Base-by-base conservation (phyloP, 257 asterid species). In the Solanum medicagineum region DNA sequence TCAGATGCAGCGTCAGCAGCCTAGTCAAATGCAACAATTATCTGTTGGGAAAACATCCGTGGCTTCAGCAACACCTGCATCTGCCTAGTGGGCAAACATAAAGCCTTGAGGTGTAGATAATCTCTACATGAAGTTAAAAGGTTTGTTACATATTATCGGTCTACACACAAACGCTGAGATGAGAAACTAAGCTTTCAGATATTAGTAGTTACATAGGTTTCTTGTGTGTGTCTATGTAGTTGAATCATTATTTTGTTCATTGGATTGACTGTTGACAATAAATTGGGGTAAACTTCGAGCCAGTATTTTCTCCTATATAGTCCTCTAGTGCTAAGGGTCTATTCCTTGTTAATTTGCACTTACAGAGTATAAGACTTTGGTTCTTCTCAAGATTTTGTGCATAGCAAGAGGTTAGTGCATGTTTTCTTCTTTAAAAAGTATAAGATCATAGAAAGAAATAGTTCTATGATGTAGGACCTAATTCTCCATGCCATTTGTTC, bases 1-100 rank as follows among this genome's bases (percentile, higher is more conserved):
- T 80, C 90, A 84, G 70, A 59, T 84, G 91, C 93, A 93, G 85
- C 86, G 63, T 15, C 91, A 86, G 57, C 94, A 92, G 80, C 90
- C 91, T 45, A 87, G 85, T 66, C 93, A 91, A 88, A 85, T 71
- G 49, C 91, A 88, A 69, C 89, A 89, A 65, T 59, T 86, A 75
- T 85, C 95, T 12, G 90, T 80, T 80, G 86, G 89, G 29, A 88
- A 92, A 26, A 45, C 87, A 45, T 17, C 93, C 4, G 65, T 88
- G 17, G 49, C 89, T 84, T 89, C 91, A 60, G 87, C 92, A 51
- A 87, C 92, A 24, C 92, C 93, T 49, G 83, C 93, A 82, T 91
- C 91, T 1, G 90, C 92, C 45, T 91, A 87, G 89, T 70, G 66
- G 77, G 22, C 10, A 2, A 54, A 20, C 17, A 51, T 85, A 87